Base-by-base conservation (phyloP, 352 stramenopile genomes). In the Phytophthora agathidicida region DNA sequence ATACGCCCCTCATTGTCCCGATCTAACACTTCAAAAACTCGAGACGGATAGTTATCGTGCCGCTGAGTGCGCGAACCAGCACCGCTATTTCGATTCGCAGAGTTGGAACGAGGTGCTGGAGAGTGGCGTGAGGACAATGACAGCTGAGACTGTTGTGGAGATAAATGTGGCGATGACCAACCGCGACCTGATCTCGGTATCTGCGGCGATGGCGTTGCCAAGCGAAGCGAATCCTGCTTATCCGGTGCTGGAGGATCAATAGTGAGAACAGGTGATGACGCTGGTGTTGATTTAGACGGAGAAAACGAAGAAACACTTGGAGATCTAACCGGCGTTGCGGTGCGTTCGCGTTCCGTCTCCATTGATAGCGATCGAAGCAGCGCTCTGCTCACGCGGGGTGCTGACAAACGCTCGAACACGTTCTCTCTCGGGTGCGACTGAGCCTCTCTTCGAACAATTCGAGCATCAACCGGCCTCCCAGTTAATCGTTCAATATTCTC, bases 1-100 rank as follows among this genome's bases (percentile, higher is more conserved):
- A 91, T 80, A 0, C 73, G 70, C 16, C 64, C 60, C 26, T 60
- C 59, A 35, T 77, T 61, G 19, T 80, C 49, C 20, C 77, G 64
- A 51, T 91, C 81, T 10, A 91, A 41, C 0, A 88, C 67, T 11
- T 57, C 44, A 48, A 91, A 91, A 1, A 91, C 79, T 27, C 58
- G 65, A 2, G 69, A 60, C 5, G 64, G 56, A 27, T 81, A 85
- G 23, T 60, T 85, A n/a, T 68, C 47, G 33, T 79, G 39, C 1
- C 49, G 33, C 4, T 9, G 43, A 26, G 11, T 24, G 3, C 43
- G 45, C 2, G 55, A 44, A 14, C 23, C 43, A 38, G 14, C 37
- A 13, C 35, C 32, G 20, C 23, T 55, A n/a, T 41, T 68, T 54
- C 51, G 32, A 37, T 51, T 65, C 9, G 49, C 60, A 5, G 28